Evolutionary conservation across 164 flowering plant species (phyloP), one percentile per base, ranked within the genome.

Genomic region (Litsea cubeba): DNA sequence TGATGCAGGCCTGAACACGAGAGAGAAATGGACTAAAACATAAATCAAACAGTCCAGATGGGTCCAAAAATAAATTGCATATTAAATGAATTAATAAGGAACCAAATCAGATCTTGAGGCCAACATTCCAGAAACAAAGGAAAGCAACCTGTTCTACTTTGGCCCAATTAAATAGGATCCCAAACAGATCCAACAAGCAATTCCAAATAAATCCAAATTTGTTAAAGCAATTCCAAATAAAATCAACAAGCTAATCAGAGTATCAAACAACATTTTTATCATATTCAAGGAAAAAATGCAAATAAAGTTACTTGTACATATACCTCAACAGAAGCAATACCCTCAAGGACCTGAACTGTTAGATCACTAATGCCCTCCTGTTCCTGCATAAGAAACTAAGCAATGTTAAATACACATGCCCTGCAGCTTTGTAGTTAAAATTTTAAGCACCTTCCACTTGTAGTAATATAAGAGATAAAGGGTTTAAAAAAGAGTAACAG

Each of bases 241-340:
- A 54, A 12, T 54, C 20, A 54, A 54, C n/a, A 20, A 15, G 20
- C n/a, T 14, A 14, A 17, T 15, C 11, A 5, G 2, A 40, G 18
- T n/a, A 58, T 58, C 66, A 24, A 12, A 24, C 25, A 12, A 63
- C 66, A 6, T 63, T 63, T 24, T 63, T 63, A 20, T 22, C 66
- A 54, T 54, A 54, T 54, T 54, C 17, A 54, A 3, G 6, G 2
- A 30, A 28, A 4, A 66, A 66, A 12, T 18, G 23, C 32, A 35
- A 62, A 58, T n/a, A 6, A 72, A 23, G 57, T 18, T 20, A 50
- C 50, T 40, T n/a, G 25, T 22, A 12, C 67, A 50, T 72, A 23
- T 54, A 91, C 97, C 98, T 90, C 91, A 57, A 95, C 92, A 78
- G 83, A 88, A 68, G 94, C 98, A 78, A 95, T 87, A 28, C 98